These are phyloP conservation scores for Sugiyamaella castrensis DNA, from an alignment of 1,139 yeast genomes.

Conservation along the genomic window DNA sequence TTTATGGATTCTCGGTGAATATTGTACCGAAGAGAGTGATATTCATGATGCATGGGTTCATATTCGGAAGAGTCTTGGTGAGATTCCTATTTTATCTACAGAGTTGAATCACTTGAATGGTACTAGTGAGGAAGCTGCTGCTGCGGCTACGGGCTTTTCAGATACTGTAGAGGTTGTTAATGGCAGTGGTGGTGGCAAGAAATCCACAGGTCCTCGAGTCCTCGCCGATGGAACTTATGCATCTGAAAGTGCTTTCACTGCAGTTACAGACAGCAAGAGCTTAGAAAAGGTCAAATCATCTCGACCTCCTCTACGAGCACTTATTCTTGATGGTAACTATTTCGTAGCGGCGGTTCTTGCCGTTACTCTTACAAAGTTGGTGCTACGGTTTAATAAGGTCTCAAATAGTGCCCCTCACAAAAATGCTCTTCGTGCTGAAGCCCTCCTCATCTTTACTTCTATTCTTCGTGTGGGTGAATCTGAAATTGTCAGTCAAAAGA, in stretches of 20 bases:
- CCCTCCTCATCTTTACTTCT: constrained; percentile 86
- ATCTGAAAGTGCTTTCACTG: constrained; percentile 75
- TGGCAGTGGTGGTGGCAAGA: constrained; percentile 32
- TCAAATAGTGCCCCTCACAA: constrained; percentile 50
- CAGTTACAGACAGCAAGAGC: constrained; percentile 36
- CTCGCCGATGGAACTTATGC: constrained; percentile 99
- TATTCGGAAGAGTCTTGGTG: constrained; percentile 81
- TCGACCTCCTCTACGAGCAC: constrained; percentile 73
- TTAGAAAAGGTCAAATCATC: constrained; percentile 37
- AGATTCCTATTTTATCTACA: constrained; percentile 80
- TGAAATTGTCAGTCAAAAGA: constrained; percentile 57
- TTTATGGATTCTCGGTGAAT: constrained; percentile 95
- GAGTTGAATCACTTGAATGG: constrained; percentile 50
- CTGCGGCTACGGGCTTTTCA: constrained; percentile 30
- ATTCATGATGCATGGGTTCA: constrained; percentile 86
- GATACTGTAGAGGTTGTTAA: constrained; percentile 13
- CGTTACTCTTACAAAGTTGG: constrained; percentile 83
- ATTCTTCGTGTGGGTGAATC: constrained; percentile 87
- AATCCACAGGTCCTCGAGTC: constrained; percentile 68
- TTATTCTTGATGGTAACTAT: constrained; percentile 83
- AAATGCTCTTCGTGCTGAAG: constrained; percentile 93
- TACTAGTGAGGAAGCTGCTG: constrained; percentile 40
- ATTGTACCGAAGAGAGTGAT: constrained; percentile 66
- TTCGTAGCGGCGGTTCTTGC: constrained; percentile 87
- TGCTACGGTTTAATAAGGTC: constrained; percentile 68